Base-by-base conservation (phyloP, 192 early-diverging fungal species). In the Funneliformis geosporum region DNA sequence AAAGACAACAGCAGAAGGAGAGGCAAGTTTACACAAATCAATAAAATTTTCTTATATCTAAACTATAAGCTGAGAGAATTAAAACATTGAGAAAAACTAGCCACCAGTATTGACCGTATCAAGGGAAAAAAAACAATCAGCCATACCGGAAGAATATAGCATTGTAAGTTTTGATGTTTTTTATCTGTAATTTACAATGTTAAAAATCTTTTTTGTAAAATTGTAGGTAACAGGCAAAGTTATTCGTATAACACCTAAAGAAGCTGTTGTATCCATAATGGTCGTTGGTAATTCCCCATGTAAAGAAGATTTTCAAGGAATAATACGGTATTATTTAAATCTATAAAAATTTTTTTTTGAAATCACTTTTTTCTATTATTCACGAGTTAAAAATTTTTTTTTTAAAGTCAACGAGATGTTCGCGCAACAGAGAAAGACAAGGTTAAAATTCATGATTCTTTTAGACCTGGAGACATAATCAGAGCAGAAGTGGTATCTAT, bases 401-500 rank as follows among this genome's bases (percentile, higher is more conserved):
- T 61, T 44, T 64, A 21, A 61, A 87, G 92, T 28, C 87, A 91
- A n/a, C 96, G 98, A 85, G 96, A 98, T 83, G 93, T 99, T 4
- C 84, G 98, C 21, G 95, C 95, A 21, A 97, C 97, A 0, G 97
- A 99, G 75, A 94, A 93, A 78, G 98, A 99, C 80, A 93, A 94
- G 80, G 93, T 98, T 61, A 93, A 95, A 83, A 96, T 99, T 79
- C 91, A 93, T 83, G 87, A 89, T 50, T 94, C 92, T 46, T 99
- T 96, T 85, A 85, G 95, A 55, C 98, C 96, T 2, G 97, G 97
- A 11, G 98, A 99, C 75, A 94, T 99, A 80, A 91, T 99, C 43
- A 86, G 91, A 8, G 93, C 91, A 25, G 90, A 94, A 80, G 91
- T 93, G 16, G 85, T 81, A 82, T 78, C 43, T 47, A 44, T 72